Evolutionary conservation across 2,329 filamentous ascomycete genomes (phyloP), one percentile per base, ranked within the genome.

Genomic region (Aspergillus fijiensis): DNA sequence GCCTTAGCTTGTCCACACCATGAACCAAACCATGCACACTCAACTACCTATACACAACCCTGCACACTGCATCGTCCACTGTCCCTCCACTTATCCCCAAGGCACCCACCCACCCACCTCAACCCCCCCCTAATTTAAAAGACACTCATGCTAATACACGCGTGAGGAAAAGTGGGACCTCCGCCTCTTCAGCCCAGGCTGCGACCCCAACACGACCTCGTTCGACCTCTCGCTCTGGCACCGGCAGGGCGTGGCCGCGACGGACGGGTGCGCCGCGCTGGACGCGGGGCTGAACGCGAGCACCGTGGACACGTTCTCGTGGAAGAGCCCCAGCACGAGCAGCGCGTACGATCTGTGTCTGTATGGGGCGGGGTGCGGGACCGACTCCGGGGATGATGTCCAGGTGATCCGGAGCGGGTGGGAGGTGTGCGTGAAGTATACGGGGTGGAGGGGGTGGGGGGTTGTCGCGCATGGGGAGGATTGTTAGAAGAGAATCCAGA

Each of bases 161-260:
- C 2, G 21, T 21, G 21, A 21, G 21, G 21, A 21, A 21, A 21
- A 21, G 21, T 21, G 21, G 31, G 68, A 72, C 50, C 63, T 76
- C 47, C 70, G 66, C 53, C 67, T 75, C 29, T 69, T 74, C 53
- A 66, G 63, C 51, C 68, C 67, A 21, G 71, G 71, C 55, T 76
- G 74, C 62, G 52, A 66, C 52, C 59, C 63, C 3, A 62, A 66
- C 47, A 25, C 31, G 23, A 64, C 64, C 35, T 68, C 66, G 29
- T 51, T 65, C 51, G 52, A 65, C 25, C 49, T 64, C 6, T 64
- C 64, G 1, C 47, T 72, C n/a, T 63, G 61, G 12, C 68, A 71
- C 49, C 57, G 57, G 5, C 64, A 62, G 4, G 69, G 68, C 1
- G 49, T 63, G 0, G 16, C 53, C 3, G 42, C 6, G 9, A 55